Percentiles rank a stretch among this genome's conserved stretches.
These are phyloP conservation scores for Lathyrus aphaca DNA, from an alignment of 306 rosid species.

Conservation along the genomic window DNA sequence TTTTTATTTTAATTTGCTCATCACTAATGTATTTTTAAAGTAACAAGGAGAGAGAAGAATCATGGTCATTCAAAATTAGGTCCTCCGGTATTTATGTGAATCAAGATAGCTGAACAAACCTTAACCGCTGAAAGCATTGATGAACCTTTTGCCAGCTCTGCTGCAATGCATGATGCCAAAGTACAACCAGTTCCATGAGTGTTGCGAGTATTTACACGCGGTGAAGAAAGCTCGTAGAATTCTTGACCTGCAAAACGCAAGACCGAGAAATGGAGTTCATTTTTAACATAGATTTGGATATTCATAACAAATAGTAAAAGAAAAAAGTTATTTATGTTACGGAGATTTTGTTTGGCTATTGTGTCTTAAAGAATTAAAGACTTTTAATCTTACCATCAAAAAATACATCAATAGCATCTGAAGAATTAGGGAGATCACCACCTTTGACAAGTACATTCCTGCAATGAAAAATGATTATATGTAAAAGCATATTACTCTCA, in stretches of 20 bases:
- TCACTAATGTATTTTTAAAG: slow-evolving; percentile 5
- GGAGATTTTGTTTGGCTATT: slow-evolving; percentile 22
- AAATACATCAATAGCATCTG: slow-evolving; percentile 81
- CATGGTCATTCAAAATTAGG: slow-evolving; percentile 16
- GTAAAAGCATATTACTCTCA: slow-evolving; percentile 23
- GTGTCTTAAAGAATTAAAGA: slow-evolving; percentile 26
- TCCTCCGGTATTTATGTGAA: slow-evolving; percentile 17
- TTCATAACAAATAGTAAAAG: slow-evolving; percentile 14
- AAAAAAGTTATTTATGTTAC: neutral
- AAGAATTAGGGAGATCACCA: slow-evolving; percentile 88
- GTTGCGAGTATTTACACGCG: slow-evolving; percentile 71
- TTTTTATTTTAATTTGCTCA: slow-evolving; percentile 15
- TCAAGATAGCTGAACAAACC: slow-evolving; percentile 54
- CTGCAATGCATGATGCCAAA: slow-evolving; percentile 93
- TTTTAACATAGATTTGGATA: slow-evolving; percentile 35
- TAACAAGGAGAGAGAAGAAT: slow-evolving; percentile 8
- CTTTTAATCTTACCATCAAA: slow-evolving; percentile 66
- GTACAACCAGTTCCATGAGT: slow-evolving; percentile 97
- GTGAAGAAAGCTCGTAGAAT: slow-evolving; percentile 64
- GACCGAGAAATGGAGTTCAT: slow-evolving; percentile 39
- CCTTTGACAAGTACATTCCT: slow-evolving; percentile 96
- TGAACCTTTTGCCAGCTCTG: slow-evolving; percentile 92
- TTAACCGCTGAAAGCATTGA: slow-evolving; percentile 75
- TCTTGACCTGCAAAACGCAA: slow-evolving; percentile 65
- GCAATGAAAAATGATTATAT: slow-evolving; percentile 38